Evolutionary conservation across 345 rosid species (phyloP).

Genomic region (Lepidium sativum): DNA sequence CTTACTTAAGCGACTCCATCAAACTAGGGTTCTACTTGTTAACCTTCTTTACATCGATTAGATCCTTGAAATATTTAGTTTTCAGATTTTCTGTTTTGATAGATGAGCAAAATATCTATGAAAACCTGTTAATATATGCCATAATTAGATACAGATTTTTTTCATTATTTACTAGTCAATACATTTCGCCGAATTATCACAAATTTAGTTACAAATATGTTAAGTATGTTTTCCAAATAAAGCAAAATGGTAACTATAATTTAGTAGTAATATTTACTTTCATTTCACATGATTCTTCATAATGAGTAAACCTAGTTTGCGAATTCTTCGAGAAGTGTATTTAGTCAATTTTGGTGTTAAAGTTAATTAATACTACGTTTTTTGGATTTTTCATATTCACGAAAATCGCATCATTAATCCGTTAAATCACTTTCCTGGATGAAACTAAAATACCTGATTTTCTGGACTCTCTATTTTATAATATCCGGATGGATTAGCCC

Average conservation of each 20-base stretch:
- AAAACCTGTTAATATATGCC: background rate
- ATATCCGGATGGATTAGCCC: background rate
- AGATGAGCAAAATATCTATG: background rate
- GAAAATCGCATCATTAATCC: background rate
- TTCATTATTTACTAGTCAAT: background rate
- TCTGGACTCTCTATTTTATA: background rate
- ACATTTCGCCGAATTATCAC: conserved; percentile 2
- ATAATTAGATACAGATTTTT: too few species aligned
- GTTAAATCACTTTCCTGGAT: conserved; percentile 5
- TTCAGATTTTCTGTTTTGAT: too few species aligned
- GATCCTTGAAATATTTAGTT: background rate
- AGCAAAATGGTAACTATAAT: too few species aligned
- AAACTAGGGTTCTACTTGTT: background rate
- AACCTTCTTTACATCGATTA: background rate
- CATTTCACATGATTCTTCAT: background rate
- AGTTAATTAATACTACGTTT: background rate
- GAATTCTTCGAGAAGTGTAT: background rate
- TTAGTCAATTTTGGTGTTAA: background rate
- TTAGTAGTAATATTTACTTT: background rate
- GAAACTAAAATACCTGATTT: conserved; percentile 14
- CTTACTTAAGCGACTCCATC: background rate
- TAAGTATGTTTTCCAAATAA: background rate
- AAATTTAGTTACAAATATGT: background rate
- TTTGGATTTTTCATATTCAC: background rate
- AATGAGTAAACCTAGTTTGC: background rate